Base-by-base conservation (phyloP, 2,329 filamentous ascomycete species). In the Gnomoniopsis sp. region DNA sequence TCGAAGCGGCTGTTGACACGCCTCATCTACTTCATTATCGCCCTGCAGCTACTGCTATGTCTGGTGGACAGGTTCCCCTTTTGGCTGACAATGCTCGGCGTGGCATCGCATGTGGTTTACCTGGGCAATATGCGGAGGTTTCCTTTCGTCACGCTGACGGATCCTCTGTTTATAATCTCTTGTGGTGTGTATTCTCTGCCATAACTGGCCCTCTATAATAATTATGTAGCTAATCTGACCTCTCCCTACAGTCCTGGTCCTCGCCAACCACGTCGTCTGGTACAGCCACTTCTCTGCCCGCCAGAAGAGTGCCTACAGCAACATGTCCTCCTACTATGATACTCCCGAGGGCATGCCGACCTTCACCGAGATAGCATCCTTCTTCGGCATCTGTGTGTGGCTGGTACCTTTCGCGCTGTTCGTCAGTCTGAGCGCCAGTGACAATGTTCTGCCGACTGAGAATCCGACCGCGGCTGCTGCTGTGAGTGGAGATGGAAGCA, bases 371-470 rank as follows among this genome's bases (percentile, higher is more conserved):
- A 95, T 98, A 48, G 92, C 95, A 0, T 93, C 91, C 0, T 99
- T 95, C 75, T 99, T 99, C 70, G 95, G 95, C 0, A 79, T 99
- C 2, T 96, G 93, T 68, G 93, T 99, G 0, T 99, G 95, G 95
- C 81, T 99, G 1, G 90, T 98, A 0, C 95, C 95, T 0, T 99
- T 99, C 70, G 87, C 93, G 17, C 81, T 99, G 15, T 99, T 99
- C 70, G 93, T 99, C 53, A 96, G 90, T 68, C 75, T 99, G 46
- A 96, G 91, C 19, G 95, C 95, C 0, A 91, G 92, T 56, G 95
- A 99, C 70, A 98, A 98, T 70, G 91, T 98, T 3, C 77, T 99
- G 53, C 95, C 95, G 0, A 96, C 88, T 8, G 97, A 97, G 83
- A 91, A 91, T 14, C 79, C 81, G 54, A 80, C 82, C 2, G 66